Conservation (phyloP, 306 rosid species). For the Trichosanthes cucumerina region DNA sequence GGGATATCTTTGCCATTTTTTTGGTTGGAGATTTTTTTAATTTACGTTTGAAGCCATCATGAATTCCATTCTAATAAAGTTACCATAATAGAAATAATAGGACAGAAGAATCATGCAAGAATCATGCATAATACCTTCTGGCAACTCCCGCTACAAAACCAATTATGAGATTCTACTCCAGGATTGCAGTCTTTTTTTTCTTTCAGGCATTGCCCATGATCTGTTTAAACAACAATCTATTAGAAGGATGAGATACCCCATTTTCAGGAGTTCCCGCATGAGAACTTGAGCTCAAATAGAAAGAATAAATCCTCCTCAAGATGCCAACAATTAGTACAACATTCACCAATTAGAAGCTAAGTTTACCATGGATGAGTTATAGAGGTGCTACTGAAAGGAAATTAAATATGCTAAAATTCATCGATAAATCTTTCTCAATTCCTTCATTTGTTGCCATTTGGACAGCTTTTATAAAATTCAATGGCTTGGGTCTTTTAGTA, state of each 20-base stretch:
- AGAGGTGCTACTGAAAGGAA: background rate
- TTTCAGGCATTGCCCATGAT: constrained; percentile 61
- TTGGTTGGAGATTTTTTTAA: background rate
- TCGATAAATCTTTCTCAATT: background rate
- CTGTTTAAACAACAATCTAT: constrained; percentile 37
- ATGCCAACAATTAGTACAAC: background rate
- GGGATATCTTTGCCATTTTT: background rate
- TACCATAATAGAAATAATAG: background rate
- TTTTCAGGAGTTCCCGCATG: background rate
- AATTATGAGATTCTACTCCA: constrained; percentile 39
- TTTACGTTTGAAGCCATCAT: background rate
- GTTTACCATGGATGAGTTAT: background rate
- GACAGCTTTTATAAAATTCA: background rate
- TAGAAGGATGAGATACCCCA: constrained; percentile 16
- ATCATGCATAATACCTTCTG: constrained; percentile 53
- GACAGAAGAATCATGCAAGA: background rate
- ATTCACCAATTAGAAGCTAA: background rate
- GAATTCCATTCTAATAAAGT: background rate
- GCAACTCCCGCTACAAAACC: constrained; percentile 69
- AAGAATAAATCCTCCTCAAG: background rate
- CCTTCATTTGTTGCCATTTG: background rate
- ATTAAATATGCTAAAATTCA: background rate
- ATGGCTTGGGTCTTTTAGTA: background rate
- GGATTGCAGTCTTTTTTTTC: constrained; percentile 30
- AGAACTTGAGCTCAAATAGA: background rate